Base-by-base conservation (phyloP, 2,329 filamentous ascomycete genomes). In the Claviceps monticola region DNA sequence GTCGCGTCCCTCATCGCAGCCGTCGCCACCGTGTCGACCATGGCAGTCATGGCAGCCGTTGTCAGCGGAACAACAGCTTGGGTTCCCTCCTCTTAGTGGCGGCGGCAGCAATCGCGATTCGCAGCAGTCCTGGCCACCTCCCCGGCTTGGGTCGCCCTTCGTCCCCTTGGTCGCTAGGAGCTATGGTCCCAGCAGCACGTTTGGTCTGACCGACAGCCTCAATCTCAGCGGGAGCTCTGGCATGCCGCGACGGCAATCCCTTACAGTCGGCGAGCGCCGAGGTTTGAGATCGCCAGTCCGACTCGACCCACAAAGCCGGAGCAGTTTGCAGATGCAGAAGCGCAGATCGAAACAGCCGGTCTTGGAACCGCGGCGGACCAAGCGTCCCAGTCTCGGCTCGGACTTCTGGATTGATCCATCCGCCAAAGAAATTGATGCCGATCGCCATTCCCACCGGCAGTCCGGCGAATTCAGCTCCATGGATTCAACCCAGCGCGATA, bases 161-260 rank as follows among this genome's bases (percentile, higher is more conserved):
- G 66, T 70, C 21, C 77, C 78, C 0, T 80, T 82, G 54, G 66
- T 70, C 19, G 72, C 77, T 36, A 74, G 70, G 55, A 83, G 78
- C 57, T 83, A 83, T 56, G 80, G 80, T 0, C 80, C 79, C 1
- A 82, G 76, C 63, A 79, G 78, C 13, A 80, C 79, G 4, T 69
- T 65, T 17, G 70, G 71, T 0, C 62, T 79, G 6, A 67, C 67
- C 3, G 69, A 68, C 7, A 66, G 65, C 43, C 61, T 69, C 2
- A 44, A 34, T 34, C 29, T 23, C 9, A 60, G 59, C 16, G 55
- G 62, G 16, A 58, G 58, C 44, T 51, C 64, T 4, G 64, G 66
- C 46, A 60, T 65, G 2, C 66, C 66, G 37, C 62, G 70, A 36
- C 74, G 70, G 34, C 74, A 75, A 54, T 70, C 70, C 14, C 71